These are phyloP conservation scores for Vitis rotundifolia DNA, from an alignment of 164 flowering plant species.

Conservation along the genomic window DNA sequence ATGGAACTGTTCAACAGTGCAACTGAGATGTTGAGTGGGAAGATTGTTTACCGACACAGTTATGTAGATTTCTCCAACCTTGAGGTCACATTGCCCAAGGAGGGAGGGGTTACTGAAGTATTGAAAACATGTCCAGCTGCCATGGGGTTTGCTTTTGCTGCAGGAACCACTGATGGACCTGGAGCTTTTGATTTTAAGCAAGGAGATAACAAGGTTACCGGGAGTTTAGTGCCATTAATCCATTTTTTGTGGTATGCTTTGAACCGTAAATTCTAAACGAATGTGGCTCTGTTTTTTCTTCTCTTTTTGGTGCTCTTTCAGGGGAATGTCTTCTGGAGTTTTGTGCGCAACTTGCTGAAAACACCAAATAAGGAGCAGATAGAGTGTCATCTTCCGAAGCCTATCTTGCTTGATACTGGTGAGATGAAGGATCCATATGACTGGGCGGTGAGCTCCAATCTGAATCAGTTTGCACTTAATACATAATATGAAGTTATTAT, in stretches of 20 bases:
- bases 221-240: not conserved
- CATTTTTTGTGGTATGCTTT: not conserved
- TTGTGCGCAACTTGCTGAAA: slow-evolving; percentile 75
- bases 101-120: slow-evolving; percentile 53
- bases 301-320: slow-evolving; percentile 21
- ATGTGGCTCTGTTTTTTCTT: no score
- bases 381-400: slow-evolving; percentile 91
- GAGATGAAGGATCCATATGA: slow-evolving; percentile 94
- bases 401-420: slow-evolving; percentile 96
- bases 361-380: slow-evolving; percentile 68
- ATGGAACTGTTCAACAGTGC: slow-evolving; percentile 75
- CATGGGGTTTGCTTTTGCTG: slow-evolving; percentile 98
- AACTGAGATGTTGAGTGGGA: slow-evolving; percentile 76
- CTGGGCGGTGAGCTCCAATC: slow-evolving; percentile 85
- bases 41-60: slow-evolving; percentile 75
- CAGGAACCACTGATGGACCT: slow-evolving; percentile 99
- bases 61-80: slow-evolving; percentile 83
- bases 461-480: no score
- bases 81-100: slow-evolving; percentile 62
- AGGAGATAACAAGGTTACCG: slow-evolving; percentile 78
- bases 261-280: no score
- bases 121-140: slow-evolving; percentile 97
- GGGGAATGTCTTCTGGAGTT: slow-evolving; percentile 96
- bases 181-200: slow-evolving; percentile 99
- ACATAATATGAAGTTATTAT: no score